Evolutionary conservation across 2,329 filamentous ascomycete species (phyloP), one percentile per base, ranked within the genome.

Genomic region (Scedosporium dehoogii): DNA sequence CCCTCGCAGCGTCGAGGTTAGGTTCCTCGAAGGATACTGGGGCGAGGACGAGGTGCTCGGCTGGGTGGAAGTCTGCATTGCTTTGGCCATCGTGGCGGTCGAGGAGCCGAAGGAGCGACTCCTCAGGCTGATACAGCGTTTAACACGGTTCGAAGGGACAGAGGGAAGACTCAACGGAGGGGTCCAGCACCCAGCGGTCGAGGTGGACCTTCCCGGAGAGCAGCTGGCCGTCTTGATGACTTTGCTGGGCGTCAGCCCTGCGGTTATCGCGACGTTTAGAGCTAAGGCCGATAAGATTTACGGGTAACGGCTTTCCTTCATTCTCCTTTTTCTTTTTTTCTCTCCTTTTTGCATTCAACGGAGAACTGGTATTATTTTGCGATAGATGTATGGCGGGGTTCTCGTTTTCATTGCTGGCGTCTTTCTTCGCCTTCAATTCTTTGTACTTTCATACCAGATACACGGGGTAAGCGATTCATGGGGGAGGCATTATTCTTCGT

Each of bases 1-100:
- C 27, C 74, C 74, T 0, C 69, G 71, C 42, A 77, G 74, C 0
- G 64, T 77, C 57, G 75, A 77, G 65, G 73, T 75, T 60, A 71
- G 75, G 12, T 71, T 77, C 55, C 69, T 77, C 53, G 74, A 77
- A 58, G 75, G 73, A 0, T 72, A 70, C 9, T 64, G 73, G 12
- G 62, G 69, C 14, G 64, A 63, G 5, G 66, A 65, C 10, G 62
- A 72, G n/a, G 67, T 76, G 5, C 58, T 69, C 7, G 70, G 69
- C 4, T 77, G 75, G 75, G 60, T 75, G 9, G 62, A 65, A 44
- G 70, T 75, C 18, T 73, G 73, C 61, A 66, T 68, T 29, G 68
- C 66, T 29, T 65, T 77, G 23, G 69, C 69, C 16, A 69, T 70
- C 61, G 66, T 69, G 5, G 70, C 70, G 23, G 59, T 68, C 33